phyloP scores from a whole-genome alignment of 345 rosid species.

The Pistacia vera region DNA sequence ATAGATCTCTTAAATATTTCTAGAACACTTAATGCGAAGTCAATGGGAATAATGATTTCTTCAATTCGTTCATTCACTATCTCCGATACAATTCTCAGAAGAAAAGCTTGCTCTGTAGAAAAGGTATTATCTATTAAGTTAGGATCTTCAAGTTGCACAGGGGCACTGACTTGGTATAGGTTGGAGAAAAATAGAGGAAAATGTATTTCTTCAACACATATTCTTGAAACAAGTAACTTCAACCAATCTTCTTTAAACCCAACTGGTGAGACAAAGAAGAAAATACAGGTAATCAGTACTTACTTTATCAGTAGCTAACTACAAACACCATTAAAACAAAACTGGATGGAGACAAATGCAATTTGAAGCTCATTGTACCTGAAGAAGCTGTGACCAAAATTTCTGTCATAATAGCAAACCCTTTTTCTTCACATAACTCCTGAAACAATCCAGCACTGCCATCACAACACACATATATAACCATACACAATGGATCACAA shows the following conservation, averaged over 20 bases:
- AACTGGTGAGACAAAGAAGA: constrained; percentile 39
- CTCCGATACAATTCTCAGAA: constrained; percentile 56
- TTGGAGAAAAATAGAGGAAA: constrained; percentile 51
- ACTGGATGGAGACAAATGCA: constrained; percentile 3
- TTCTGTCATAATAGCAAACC: constrained; percentile 48
- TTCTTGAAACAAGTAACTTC: constrained; percentile 63
- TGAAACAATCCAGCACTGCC: constrained; percentile 42
- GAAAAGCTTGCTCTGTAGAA: constrained; percentile 62
- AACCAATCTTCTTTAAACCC: constrained; percentile 82
- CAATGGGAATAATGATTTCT: constrained; percentile 42
- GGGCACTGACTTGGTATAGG: constrained; percentile 18
- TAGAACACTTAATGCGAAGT: constrained; percentile 34
- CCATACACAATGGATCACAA: constrained; percentile 78
- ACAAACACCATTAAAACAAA: not conserved
- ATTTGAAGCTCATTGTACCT: constrained; percentile 31
- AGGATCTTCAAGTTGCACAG: constrained; percentile 21
- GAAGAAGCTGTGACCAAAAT: constrained; percentile 51
- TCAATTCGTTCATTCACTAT: constrained; percentile 51
- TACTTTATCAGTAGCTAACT: not conserved
- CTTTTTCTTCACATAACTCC: constrained; percentile 48
- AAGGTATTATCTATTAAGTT: constrained; percentile 26
- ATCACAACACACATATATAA: constrained; percentile 63
- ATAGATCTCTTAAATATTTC: constrained; percentile 47
- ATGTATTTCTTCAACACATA: constrained; percentile 57
- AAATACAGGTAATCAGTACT: not conserved